Conservation (phyloP, 2,329 filamentous ascomycete species). For the Piedraia hortae region DNA sequence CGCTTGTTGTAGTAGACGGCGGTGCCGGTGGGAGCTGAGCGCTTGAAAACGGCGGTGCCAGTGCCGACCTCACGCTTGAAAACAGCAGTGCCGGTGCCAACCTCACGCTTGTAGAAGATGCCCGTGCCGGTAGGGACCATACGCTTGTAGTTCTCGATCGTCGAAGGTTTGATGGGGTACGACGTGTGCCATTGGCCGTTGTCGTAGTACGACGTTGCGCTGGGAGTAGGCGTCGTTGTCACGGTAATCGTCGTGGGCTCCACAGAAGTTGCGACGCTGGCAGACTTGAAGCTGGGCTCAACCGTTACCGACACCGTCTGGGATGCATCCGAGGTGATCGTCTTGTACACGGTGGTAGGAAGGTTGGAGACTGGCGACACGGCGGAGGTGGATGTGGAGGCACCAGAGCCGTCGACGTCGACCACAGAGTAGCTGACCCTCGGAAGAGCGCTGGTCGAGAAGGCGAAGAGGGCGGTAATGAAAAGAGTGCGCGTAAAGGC, state of each 20-base stretch:
- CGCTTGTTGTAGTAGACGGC: too few species aligned
- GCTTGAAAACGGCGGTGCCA: too few species aligned
- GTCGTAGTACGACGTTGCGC: conserved; percentile 15
- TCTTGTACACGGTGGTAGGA: conserved; percentile 1
- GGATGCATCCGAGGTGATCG: neutral
- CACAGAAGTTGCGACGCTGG: conserved; percentile 2
- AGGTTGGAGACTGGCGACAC: neutral
- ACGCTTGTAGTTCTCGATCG: neutral
- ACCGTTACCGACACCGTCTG: too few species aligned
- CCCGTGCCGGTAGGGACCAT: neutral
- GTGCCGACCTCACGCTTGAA: too few species aligned
- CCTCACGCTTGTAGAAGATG: too few species aligned
- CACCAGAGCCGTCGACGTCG: neutral
- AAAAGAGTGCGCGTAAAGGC: too few species aligned
- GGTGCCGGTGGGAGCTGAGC: too few species aligned
- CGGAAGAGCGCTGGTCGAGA: too few species aligned
- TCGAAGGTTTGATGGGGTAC: conserved; percentile 8
- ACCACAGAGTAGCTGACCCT: neutral
- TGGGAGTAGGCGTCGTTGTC: conserved; percentile 3
- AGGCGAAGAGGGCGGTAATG: neutral
- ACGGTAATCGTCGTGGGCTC: conserved; percentile 2
- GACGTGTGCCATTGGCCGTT: conserved; percentile 19
- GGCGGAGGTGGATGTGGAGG: neutral
- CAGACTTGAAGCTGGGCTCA: neutral
- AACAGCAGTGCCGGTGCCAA: too few species aligned